Evolutionary conservation across 83 land plant species (phyloP).

Genomic region (Thuja plicata): DNA sequence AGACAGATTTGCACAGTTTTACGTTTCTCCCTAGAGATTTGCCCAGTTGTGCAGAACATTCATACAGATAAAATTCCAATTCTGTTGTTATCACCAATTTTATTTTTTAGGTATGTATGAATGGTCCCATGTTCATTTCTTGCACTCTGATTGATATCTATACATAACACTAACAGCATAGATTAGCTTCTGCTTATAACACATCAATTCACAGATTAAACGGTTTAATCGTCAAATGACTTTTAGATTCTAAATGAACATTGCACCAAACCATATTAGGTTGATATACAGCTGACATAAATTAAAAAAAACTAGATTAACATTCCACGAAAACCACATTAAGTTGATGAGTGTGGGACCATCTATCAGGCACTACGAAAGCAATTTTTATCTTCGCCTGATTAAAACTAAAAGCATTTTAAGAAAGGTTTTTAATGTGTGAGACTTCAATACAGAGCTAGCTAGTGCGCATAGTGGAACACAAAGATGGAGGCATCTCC

Average conservation of each 20-base stretch:
- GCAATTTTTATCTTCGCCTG: not conserved
- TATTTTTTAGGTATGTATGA: not conserved
- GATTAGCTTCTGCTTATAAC: not conserved
- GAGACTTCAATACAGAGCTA: not conserved
- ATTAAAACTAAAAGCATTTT: not conserved
- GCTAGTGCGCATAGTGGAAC: not conserved
- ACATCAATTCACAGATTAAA: not conserved
- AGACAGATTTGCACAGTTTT: not conserved
- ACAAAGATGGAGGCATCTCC: not conserved
- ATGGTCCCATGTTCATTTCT: not conserved
- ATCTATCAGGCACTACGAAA: not conserved
- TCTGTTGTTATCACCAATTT: not conserved
- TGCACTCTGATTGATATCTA: not conserved
- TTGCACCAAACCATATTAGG: not conserved
- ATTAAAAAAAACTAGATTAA: not conserved
- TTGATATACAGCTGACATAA: not conserved
- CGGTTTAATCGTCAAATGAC: not conserved
- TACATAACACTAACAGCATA: not conserved
- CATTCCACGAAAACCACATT: not conserved
- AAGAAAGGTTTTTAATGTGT: not conserved
- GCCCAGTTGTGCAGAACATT: not conserved
- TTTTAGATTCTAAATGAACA: not conserved
- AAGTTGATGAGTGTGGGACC: not conserved
- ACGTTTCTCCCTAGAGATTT: not conserved
- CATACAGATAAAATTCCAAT: not conserved